These are phyloP conservation scores for Neolentinus lepideus DNA, from an alignment of 1,284 basidiomycete species.

Conservation along the genomic window DNA sequence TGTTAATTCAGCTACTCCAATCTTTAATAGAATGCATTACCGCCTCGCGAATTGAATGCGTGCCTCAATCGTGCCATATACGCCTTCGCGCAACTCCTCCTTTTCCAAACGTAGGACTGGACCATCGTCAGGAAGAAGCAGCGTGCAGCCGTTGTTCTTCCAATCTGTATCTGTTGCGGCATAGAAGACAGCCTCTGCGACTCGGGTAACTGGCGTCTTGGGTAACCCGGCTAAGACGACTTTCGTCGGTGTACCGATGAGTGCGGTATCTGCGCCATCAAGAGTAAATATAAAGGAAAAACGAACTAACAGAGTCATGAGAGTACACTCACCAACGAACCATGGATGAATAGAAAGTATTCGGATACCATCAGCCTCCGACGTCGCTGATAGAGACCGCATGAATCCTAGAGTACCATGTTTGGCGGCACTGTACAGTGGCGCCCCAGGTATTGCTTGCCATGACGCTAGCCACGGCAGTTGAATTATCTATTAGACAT, in stretches of 20 bases:
- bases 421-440: conserved; percentile 44
- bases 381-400: conserved; percentile 34
- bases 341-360: conserved; percentile 45
- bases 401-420: conserved; percentile 48
- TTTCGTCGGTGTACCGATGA: conserved; percentile 32
- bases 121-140: conserved; percentile 41
- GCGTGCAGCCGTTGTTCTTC: conserved; percentile 37
- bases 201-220: conserved; percentile 36
- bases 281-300: too few species aligned
- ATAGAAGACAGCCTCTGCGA: conserved; percentile 45
- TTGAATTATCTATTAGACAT: background rate
- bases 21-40: too few species aligned
- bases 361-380: conserved; percentile 32
- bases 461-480: conserved; percentile 37
- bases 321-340: conserved; percentile 34
- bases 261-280: conserved; percentile 43
- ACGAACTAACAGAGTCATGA: too few species aligned
- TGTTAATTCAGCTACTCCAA: too few species aligned
- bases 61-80: conserved; percentile 41
- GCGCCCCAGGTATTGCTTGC: conserved; percentile 33
- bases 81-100: conserved; percentile 40
- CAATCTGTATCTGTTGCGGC: conserved; percentile 42
- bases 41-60: conserved; percentile 13
- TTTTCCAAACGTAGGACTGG: conserved; percentile 38
- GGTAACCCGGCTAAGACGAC: conserved; percentile 45